These are phyloP conservation scores for Asterochloris erici DNA, from an alignment of 139 green algal genomes.

Conservation along the genomic window DNA sequence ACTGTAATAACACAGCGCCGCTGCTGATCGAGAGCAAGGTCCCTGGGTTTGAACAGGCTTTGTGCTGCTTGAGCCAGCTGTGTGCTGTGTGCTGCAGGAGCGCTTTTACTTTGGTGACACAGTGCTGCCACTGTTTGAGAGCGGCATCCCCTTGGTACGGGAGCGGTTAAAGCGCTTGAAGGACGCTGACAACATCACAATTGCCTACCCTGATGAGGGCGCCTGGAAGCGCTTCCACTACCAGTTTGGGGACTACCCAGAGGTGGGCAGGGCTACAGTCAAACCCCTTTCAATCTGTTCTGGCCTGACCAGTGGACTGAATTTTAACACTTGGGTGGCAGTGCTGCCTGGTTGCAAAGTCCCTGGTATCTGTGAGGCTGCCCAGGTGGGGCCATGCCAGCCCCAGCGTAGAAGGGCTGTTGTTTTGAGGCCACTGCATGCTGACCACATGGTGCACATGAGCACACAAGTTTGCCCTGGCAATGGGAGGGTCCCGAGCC, in stretches of 20 bases:
- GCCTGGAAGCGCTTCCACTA: conserved; percentile 99
- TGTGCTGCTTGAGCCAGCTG: too few relatives aligned
- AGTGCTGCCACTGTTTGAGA: conserved; percentile 95
- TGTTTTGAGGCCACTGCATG: too few relatives aligned
- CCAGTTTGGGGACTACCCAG: conserved; percentile 84
- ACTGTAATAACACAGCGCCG: too few relatives aligned
- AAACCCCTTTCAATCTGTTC: too few relatives aligned
- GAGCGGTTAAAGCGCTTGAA: conserved; percentile 65
- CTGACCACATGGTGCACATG: too few relatives aligned
- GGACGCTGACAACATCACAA: conserved; percentile 83
- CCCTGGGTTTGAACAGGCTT: too few relatives aligned
- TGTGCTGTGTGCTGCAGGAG: conserved; percentile 60
- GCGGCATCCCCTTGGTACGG: conserved; percentile 88
- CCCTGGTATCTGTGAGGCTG: too few relatives aligned
- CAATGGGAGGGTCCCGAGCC: too few relatives aligned
- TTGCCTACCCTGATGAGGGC: conserved; percentile 98
- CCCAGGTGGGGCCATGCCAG: too few relatives aligned
- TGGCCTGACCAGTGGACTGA: not conserved
- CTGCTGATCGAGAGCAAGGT: too few relatives aligned
- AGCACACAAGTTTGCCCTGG: too few relatives aligned
- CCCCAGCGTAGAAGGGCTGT: too few relatives aligned
- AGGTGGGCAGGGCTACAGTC: conserved; percentile 52
- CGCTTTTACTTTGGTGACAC: conserved; percentile 99
- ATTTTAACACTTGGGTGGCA: not conserved
- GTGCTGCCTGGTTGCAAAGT: not conserved